These are phyloP conservation scores for Daucus carota DNA, from an alignment of 129 eudicot genomes.

Conservation along the genomic window DH1_v3.0 NC_030383.2:45624001-45624500, in stretches of 20 bases:
- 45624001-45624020: not conserved
- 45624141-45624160: not conserved
- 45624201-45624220: conserved; percentile 18
- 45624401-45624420: conserved; percentile 21
- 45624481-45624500: not conserved
- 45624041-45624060: not conserved
- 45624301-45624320: conserved; percentile 13
- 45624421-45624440: conserved; percentile 25
- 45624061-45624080: not conserved
- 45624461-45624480: no score
- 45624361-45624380: conserved; percentile 16
- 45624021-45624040: not conserved
- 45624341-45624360: conserved; percentile 18
- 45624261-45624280: conserved; percentile 31
- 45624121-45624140: not conserved
- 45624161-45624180: not conserved
- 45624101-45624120: not conserved
- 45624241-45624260: conserved; percentile 29
- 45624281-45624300: conserved; percentile 28
- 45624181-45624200: not conserved
- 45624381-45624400: conserved; percentile 26
- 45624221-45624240: conserved; percentile 24
- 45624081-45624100: not conserved
- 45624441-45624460: conserved; percentile 29
- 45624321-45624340: conserved; percentile 26